A percentile compares a stretch with the other conserved stretches of the same genome.
Conservation (phyloP, 2,329 filamentous ascomycete species). For the Dothidotthia symphoricarpi region DNA sequence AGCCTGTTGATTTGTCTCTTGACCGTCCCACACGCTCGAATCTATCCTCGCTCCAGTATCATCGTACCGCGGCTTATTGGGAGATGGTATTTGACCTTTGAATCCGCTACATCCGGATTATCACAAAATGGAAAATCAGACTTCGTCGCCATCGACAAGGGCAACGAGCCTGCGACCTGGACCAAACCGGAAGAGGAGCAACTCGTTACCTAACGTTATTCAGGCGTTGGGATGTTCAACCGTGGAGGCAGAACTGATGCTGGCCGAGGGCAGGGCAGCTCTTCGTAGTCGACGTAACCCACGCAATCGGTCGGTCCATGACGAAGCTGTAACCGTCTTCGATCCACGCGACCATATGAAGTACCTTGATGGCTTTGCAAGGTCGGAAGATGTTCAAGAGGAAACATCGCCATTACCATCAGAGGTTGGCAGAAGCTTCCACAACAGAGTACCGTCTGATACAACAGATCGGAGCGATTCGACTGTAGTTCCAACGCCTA, state of each 20-base stretch:
- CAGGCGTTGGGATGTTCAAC: slow-evolving; percentile 39
- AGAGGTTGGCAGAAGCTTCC: slow-evolving; percentile 11
- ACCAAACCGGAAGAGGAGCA: slow-evolving; percentile 35
- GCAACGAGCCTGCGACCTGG: slow-evolving; percentile 21
- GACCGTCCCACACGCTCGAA: slow-evolving; percentile 3
- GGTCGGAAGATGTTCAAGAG: slow-evolving; percentile 13
- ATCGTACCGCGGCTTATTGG: slow-evolving; percentile 13
- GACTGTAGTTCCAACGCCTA: slow-evolving; percentile 23
- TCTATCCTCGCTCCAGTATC: slow-evolving; percentile 5
- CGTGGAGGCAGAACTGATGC: slow-evolving; percentile 35
- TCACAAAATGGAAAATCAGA: slow-evolving; percentile 28
- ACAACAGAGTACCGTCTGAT: slow-evolving; percentile 32
- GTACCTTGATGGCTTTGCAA: slow-evolving; percentile 21
- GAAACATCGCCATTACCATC: slow-evolving; percentile 8
- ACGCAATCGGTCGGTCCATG: slow-evolving; percentile 23
- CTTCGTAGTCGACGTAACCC: slow-evolving; percentile 28
- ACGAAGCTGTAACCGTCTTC: slow-evolving; percentile 22
- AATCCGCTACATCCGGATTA: slow-evolving; percentile 16
- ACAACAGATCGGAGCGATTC: slow-evolving; percentile 32
- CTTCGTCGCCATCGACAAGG: slow-evolving; percentile 20
- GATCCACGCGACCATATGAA: slow-evolving; percentile 33
- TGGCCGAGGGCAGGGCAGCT: slow-evolving; percentile 38
- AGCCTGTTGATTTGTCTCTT: slow-evolving; percentile 1
- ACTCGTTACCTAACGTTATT: slow-evolving; percentile 36
- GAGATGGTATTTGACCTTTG: slow-evolving; percentile 23